Evolutionary conservation across 192 early-diverging fungal genomes (phyloP).

Genomic region (Cetraspora pellucida): DNA sequence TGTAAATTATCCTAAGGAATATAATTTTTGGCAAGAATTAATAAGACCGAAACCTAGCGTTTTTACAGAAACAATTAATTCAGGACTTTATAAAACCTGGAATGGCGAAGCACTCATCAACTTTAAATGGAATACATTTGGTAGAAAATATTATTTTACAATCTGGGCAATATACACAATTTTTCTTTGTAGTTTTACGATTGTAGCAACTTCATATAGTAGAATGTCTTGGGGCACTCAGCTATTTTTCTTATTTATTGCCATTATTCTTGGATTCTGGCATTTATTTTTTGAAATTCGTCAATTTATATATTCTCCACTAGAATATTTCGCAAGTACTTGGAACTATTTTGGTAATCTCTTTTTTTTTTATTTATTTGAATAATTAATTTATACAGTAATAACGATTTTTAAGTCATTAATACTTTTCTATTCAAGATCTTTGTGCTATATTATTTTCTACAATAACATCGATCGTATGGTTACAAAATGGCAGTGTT

Average conservation of each 20-base stretch:
- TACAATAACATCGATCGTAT: not conserved
- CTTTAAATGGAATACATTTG: constrained; percentile 13
- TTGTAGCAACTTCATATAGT: not conserved
- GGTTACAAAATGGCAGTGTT: not conserved
- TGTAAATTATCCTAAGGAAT: not conserved
- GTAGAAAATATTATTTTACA: not conserved
- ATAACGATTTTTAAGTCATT: not conserved
- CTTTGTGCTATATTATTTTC: not conserved
- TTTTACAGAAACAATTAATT: not conserved
- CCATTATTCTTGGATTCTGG: not conserved
- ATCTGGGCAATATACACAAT: not conserved
- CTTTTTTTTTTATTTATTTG: not conserved
- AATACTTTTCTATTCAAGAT: not conserved
- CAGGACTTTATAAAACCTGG: constrained; percentile 21
- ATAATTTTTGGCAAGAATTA: not conserved
- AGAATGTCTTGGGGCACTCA: not conserved
- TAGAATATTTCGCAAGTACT: not conserved
- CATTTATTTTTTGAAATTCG: not conserved
- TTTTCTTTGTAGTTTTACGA: not conserved
- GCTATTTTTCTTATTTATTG: not conserved
- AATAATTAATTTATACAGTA: not conserved
- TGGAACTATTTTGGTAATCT: constrained; percentile 14
- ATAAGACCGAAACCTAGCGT: not conserved
- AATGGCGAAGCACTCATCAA: constrained; percentile 17
- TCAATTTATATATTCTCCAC: not conserved